phyloP scores from a whole-genome alignment of 176 grass and related monocot species.

The Elymus sibiricus region DNA sequence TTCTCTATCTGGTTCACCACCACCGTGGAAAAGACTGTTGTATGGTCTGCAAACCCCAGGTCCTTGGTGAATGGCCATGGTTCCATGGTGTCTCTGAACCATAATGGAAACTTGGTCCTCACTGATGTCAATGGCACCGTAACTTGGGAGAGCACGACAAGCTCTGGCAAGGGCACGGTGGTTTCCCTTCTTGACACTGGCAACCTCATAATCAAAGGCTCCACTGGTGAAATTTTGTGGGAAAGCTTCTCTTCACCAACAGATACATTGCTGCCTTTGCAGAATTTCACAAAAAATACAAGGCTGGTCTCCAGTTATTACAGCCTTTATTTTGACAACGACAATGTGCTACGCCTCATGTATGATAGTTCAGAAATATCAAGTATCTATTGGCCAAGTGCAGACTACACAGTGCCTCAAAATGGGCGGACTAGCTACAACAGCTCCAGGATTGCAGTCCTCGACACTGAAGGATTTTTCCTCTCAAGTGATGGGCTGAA shows the following conservation, averaged over 20 bases:
- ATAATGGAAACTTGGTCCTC: conserved; percentile 46
- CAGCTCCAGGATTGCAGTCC: conserved; percentile 46
- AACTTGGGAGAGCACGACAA: conserved; percentile 50
- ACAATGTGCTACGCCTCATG: conserved; percentile 67
- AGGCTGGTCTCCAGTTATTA: conserved; percentile 51
- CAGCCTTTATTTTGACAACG: conserved; percentile 59
- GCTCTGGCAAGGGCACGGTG: conserved; percentile 2
- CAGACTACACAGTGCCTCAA: not conserved
- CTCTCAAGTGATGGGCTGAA: conserved; percentile 49
- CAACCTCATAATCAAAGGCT: conserved; percentile 63
- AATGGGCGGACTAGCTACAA: conserved; percentile 55
- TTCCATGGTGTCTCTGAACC: conserved; percentile 38
- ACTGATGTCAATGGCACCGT: conserved; percentile 52
- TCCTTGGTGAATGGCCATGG: conserved; percentile 51
- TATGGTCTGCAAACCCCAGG: conserved; percentile 74
- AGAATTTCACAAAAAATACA: conserved; percentile 46
- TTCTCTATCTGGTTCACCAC: conserved; percentile 72
- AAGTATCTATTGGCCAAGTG: conserved; percentile 66
- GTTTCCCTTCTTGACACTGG: conserved; percentile 54
- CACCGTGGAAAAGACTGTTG: conserved; percentile 32
- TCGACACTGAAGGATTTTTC: conserved; percentile 53
- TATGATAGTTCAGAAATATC: conserved; percentile 54
- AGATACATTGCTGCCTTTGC: conserved; percentile 55
- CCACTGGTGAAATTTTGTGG: conserved; percentile 27
- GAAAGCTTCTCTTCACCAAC: conserved; percentile 71